Evolutionary conservation across 306 rosid genomes (phyloP), one percentile per base, ranked within the genome.

Genomic region (Gillenia trifoliata): DNA sequence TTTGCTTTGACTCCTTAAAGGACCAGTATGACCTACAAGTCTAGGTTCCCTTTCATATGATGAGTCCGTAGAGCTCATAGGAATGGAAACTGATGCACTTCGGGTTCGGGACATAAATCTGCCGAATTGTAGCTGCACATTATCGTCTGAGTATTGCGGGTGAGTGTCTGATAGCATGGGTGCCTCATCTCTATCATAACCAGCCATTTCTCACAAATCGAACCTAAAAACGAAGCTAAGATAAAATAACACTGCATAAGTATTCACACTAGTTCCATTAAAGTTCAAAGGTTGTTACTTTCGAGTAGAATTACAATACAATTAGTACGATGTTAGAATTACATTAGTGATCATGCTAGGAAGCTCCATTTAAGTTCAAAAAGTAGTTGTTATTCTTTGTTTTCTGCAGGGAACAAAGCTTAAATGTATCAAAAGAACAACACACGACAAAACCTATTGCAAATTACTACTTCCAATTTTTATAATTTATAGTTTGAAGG

Each of bases 11-110:
- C 73, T 87, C 31, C 85, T 77, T 3, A 93, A 80, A 12, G 96
- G 98, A 86, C 98, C 96, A 25, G 92, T 93, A 81, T 85, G 89
- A 38, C 94, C 91, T 66, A 83, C 86, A 76, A 83, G 85, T 79
- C 61, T 87, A 68, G 87, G 57, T 62, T 83, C 85, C 75, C 80
- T 74, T 26, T 75, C 90, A 66, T 77, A 71, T 38, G 83, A 64
- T 10, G n/a, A 13, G 30, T 86, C 92, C 79, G 75, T 54, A 54
- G 92, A 70, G 68, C 31, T 77, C 84, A 75, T 82, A 8, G 89
- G 87, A 79, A 86, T 84, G 56, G 90, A 87, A 41, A 88, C 68
- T 16, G 96, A 88, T 13, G 91, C 89, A 76, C 95, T 93, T 73
- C 85, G 79, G 49, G 89, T 75, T 72, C 85, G 73, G 8, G 83